Base-by-base conservation (phyloP, 768 basidiomycete genomes). In the Tulasnella sp. region DNA sequence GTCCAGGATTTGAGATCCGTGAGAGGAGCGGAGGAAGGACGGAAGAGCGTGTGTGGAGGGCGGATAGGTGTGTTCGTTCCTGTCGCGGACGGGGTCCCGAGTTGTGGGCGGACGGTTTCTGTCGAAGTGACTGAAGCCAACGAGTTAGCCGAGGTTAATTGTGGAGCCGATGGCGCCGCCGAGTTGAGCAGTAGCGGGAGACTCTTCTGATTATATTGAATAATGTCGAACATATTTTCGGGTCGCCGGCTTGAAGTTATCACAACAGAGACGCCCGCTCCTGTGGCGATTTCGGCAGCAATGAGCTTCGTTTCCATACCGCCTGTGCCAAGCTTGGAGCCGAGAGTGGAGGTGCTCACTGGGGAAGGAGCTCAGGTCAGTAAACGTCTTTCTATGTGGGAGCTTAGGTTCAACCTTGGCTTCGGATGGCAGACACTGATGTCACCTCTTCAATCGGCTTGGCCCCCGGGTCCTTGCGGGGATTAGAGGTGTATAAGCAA, bases 281-380 rank as follows among this genome's bases (percentile, higher is more conserved):
- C 96, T 0, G 93, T 97, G 5, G 97, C 96, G 38, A 99, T 94
- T 81, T 99, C 97, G 0, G 97, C 97, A 0, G 97, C 97, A 79
- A 99, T 97, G 79, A 99, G 89, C 81, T 99, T 99, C 2, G 97
- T 99, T 83, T 97, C 96, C 97, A 99, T 99, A 3, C 97, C 97
- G 0, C 97, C 97, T 0, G 97, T 99, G 0, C 97, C 97, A 14
- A 99, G 87, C 79, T 89, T 93, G 0, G 94, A 96, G 0, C 97
- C 97, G 0, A 97, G 86, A 0, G 97, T 97, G 2, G 89, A 89
- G 0, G 94, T 97, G 82, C 93, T 96, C 9, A 99, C 97, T 97
- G 80, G 34, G 1, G 68, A 36, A 40, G 29, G 29, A 42, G 37
- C 17, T 42, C 40, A n/a, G 0, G 71, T 40, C 25, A 45, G 42